phyloP scores from a whole-genome alignment of 345 rosid genomes.

The Aquilaria sinensis region DNA sequence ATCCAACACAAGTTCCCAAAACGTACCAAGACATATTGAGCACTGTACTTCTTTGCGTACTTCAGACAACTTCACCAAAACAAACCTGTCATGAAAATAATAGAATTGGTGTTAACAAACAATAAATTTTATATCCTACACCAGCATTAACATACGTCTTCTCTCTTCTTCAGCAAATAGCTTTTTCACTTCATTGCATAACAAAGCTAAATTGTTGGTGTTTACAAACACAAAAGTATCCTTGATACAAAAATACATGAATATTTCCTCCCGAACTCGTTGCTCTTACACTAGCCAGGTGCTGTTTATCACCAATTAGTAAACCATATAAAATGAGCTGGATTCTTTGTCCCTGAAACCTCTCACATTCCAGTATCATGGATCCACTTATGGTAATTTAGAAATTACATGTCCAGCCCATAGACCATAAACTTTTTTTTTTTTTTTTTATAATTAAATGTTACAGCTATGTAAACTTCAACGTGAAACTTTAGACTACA shows the following conservation, averaged over 20 bases:
- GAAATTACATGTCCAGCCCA: too few species aligned
- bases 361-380: too few species aligned
- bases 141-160: constrained; percentile 1
- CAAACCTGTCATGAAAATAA: constrained; percentile 31
- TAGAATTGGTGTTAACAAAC: constrained; percentile 9
- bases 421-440: too few species aligned
- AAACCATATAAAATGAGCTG: too few species aligned
- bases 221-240: background rate
- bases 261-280: background rate
- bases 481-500: too few species aligned
- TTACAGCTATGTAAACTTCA: too few species aligned
- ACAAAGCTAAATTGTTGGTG: too few species aligned
- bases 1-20: constrained; percentile 4
- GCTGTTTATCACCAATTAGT: too few species aligned
- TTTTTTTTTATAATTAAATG: too few species aligned
- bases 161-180: constrained; percentile 1
- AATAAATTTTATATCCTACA: constrained; percentile 1
- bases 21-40: constrained; percentile 68
- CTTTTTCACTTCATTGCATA: too few species aligned
- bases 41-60: constrained; percentile 76
- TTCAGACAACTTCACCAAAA: constrained; percentile 44
- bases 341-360: too few species aligned
- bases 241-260: background rate
- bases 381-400: too few species aligned
- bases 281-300: background rate